Evolutionary conservation across 1,139 yeast genomes (phyloP).

Genomic region (Magnusiomyces starmeri): DNA sequence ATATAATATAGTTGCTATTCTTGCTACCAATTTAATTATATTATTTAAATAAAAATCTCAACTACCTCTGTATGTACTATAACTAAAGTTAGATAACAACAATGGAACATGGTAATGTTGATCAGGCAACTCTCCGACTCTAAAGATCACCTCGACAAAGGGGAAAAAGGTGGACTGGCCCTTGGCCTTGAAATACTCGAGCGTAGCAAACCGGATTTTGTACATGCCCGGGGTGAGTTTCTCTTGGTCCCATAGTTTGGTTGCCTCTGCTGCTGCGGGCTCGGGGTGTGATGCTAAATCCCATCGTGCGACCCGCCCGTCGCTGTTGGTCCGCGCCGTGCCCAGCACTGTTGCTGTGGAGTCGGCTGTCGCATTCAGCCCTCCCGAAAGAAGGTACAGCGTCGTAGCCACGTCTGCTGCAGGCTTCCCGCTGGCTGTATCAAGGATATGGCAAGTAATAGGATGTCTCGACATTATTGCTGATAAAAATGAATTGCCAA

Average conservation of each 20-base stretch:
- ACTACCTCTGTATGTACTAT: slow-evolving; percentile 83
- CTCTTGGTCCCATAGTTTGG: slow-evolving; percentile 23
- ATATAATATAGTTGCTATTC: background rate
- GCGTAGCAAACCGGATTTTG: slow-evolving; percentile 68
- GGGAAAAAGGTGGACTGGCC: slow-evolving; percentile 62
- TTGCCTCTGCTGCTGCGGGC: slow-evolving; percentile 33
- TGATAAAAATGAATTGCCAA: background rate
- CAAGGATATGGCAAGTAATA: slow-evolving; percentile 81
- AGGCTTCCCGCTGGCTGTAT: slow-evolving; percentile 77
- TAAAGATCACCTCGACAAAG: slow-evolving; percentile 68
- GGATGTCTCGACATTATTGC: slow-evolving; percentile 35
- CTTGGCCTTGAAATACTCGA: slow-evolving; percentile 47
- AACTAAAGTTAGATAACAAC: slow-evolving; percentile 72
- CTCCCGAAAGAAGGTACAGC: slow-evolving; percentile 18
- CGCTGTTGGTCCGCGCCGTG: slow-evolving; percentile 58
- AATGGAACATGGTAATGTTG: slow-evolving; percentile 83
- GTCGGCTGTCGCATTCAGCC: background rate
- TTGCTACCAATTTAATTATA: too few relatives aligned
- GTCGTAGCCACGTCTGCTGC: slow-evolving; percentile 51
- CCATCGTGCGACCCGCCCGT: slow-evolving; percentile 77
- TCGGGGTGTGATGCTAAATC: slow-evolving; percentile 24
- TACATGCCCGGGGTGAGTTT: slow-evolving; percentile 52
- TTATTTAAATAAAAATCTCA: slow-evolving; percentile 28
- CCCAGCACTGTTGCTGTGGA: slow-evolving; percentile 42
- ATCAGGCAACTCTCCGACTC: slow-evolving; percentile 58